phyloP scores from a whole-genome alignment of 441 rosid species.

The Erodium trifolium region DNA sequence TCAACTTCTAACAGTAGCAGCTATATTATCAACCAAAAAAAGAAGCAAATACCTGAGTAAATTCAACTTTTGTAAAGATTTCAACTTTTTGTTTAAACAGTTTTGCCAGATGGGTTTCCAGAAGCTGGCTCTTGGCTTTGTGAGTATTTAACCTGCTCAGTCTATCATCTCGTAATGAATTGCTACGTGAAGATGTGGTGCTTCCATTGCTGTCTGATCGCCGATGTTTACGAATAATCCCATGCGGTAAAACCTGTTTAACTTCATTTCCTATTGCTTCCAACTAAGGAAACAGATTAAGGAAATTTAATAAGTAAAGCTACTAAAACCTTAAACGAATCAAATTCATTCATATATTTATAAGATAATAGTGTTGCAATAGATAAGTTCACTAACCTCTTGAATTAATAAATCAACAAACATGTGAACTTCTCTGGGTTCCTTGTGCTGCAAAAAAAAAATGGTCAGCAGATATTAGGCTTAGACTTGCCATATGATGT shows the following conservation, averaged over 20 bases:
- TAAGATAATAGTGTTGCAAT: not conserved
- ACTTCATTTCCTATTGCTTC: slow-evolving; percentile 66
- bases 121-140: slow-evolving; percentile 85
- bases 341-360: not conserved
- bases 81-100: slow-evolving; percentile 97
- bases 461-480: slow-evolving; percentile 18
- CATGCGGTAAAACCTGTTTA: slow-evolving; percentile 81
- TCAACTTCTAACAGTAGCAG: not conserved
- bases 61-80: slow-evolving; percentile 89
- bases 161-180: slow-evolving; percentile 73
- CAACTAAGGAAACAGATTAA: slow-evolving; percentile 36
- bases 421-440: slow-evolving; percentile 98
- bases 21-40: slow-evolving; percentile 5
- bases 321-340: not conserved
- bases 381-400: slow-evolving; percentile 50
- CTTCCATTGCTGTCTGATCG: slow-evolving; percentile 96
- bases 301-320: not conserved
- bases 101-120: slow-evolving; percentile 98
- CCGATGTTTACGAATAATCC: slow-evolving; percentile 60
- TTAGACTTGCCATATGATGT: not conserved
- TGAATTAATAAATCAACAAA: slow-evolving; percentile 84
- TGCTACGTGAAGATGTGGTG: slow-evolving; percentile 76
- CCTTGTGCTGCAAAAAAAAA: slow-evolving; percentile 72
- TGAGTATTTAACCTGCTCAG: slow-evolving; percentile 60
- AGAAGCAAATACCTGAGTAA: slow-evolving; percentile 56